Base-by-base conservation (phyloP, 768 basidiomycete genomes). In the Lactifluus piperatus region DNA sequence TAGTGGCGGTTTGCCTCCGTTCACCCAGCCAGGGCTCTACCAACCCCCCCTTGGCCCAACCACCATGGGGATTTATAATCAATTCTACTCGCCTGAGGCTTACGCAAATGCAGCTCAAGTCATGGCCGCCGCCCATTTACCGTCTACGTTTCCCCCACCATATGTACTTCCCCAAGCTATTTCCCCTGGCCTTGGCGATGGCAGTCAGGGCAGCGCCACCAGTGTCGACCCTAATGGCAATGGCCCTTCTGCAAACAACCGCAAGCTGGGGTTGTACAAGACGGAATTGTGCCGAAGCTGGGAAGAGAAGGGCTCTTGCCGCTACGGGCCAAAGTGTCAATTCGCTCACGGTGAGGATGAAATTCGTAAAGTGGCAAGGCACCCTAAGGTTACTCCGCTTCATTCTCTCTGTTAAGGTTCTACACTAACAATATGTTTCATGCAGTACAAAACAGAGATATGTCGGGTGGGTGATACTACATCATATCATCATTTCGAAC, bases 321-420 rank as follows among this genome's bases (percentile, higher is more conserved):
- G 92, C 34, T 94, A 94, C 65, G 89, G 88, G 5, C 71, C 82
- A 51, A 94, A 94, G 72, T 94, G 92, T 68, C 92, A 94, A 70
- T 94, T 94, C 69, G 92, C 92, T 26, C 92, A 94, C 68, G 93
- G 92, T 51, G 87, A 91, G 68, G 88, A 91, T 0, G 92, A 94
- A 71, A 77, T 94, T 32, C 82, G 91, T 41, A 83, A 79, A 56
- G 89, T 93, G n/a, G 71, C 85, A 64, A 80, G 91, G 64, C 91
- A 94, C 70, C 92, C 92, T 46, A 94, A 94, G 81, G 91, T 90
- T 67, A 63, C 77, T 65, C 26, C 60, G 41, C 43, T 32, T 36
- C 6, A 29, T 46, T 32, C 16, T 24, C 50, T 32, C 41, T 13
- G 32, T 39, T n/a, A 18, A 26, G 1, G 47, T 7, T 30, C 26